Percentiles rank a stretch among this genome's conserved stretches.
phyloP scores from a whole-genome alignment of 2,329 filamentous ascomycete genomes.

The Diaporthe citriasiana region DNA sequence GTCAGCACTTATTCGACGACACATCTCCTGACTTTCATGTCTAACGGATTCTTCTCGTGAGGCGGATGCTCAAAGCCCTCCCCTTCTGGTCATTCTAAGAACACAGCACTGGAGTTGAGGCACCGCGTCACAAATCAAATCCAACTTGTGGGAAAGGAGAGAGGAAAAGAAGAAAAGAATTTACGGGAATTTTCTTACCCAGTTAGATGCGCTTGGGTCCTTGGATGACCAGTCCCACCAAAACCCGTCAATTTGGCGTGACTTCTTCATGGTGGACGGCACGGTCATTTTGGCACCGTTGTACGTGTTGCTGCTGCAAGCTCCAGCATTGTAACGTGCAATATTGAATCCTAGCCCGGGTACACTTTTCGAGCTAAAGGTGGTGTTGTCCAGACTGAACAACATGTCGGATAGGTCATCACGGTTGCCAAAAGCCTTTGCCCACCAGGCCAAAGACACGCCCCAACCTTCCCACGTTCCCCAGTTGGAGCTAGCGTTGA shows the following conservation, averaged over 20 bases:
- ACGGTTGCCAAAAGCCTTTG: conserved; percentile 55
- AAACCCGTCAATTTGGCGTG: conserved; percentile 57
- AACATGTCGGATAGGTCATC: conserved; percentile 59
- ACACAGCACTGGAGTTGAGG: background rate
- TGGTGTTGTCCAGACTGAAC: conserved; percentile 53
- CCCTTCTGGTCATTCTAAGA: background rate
- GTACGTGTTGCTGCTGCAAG: conserved; percentile 54
- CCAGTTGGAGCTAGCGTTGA: conserved; percentile 52
- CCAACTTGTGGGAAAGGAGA: too few species aligned
- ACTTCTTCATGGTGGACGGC: conserved; percentile 55
- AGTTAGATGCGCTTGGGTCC: conserved; percentile 53
- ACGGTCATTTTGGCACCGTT: conserved; percentile 52
- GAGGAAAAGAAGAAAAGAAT: too few species aligned
- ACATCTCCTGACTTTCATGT: background rate
- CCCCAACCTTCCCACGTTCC: conserved; percentile 62
- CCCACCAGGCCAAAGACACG: conserved; percentile 61
- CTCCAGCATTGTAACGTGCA: conserved; percentile 60
- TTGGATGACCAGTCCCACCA: conserved; percentile 56
- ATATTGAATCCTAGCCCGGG: conserved; percentile 60
- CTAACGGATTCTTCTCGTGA: background rate
- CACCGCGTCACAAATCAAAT: background rate
- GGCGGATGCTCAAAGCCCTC: background rate
- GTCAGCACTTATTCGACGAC: background rate
- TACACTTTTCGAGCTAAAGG: conserved; percentile 49
- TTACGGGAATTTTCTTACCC: conserved; percentile 43